Conservation (phyloP, 306 rosid genomes). For the Fragaria ananassa region DNA sequence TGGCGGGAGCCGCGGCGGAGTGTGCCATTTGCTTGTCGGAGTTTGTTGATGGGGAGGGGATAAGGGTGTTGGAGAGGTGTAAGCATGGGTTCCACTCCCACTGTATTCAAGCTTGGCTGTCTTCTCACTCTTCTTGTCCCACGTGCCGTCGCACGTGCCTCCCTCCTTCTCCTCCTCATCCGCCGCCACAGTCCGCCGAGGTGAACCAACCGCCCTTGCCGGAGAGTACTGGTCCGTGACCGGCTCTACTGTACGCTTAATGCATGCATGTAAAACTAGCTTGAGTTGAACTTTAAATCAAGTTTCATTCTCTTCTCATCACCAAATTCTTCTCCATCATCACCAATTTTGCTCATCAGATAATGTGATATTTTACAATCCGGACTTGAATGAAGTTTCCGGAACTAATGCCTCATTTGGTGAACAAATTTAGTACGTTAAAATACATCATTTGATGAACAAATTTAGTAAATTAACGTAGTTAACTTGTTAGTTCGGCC, state of each 20-base stretch:
- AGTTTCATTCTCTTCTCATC: background rate
- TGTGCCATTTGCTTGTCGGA: conserved; percentile 52
- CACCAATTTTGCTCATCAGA: background rate
- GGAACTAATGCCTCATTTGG: too few species aligned
- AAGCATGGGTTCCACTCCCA: conserved; percentile 44
- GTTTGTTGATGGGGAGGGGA: conserved; percentile 43
- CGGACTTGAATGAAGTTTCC: background rate
- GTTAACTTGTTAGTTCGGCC: background rate
- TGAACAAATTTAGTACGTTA: too few species aligned
- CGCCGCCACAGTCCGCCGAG: background rate
- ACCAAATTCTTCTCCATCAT: background rate
- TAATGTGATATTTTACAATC: background rate
- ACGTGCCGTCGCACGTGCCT: conserved; percentile 46
- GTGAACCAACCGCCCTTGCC: background rate
- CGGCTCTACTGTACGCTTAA: background rate
- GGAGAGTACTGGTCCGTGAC: background rate
- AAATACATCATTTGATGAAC: background rate
- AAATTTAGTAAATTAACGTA: background rate
- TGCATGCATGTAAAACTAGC: conserved; percentile 5
- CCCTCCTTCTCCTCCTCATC: conserved; percentile 24
- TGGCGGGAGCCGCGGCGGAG: conserved; percentile 42
- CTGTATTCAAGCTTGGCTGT: conserved; percentile 41
- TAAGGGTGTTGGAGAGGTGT: conserved; percentile 41
- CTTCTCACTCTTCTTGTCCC: conserved; percentile 44
- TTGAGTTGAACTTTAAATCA: background rate